Evolutionary conservation across 257 asterid species (phyloP), one percentile per base, ranked within the genome.

Genomic region (Gentiana macrophylla): DNA sequence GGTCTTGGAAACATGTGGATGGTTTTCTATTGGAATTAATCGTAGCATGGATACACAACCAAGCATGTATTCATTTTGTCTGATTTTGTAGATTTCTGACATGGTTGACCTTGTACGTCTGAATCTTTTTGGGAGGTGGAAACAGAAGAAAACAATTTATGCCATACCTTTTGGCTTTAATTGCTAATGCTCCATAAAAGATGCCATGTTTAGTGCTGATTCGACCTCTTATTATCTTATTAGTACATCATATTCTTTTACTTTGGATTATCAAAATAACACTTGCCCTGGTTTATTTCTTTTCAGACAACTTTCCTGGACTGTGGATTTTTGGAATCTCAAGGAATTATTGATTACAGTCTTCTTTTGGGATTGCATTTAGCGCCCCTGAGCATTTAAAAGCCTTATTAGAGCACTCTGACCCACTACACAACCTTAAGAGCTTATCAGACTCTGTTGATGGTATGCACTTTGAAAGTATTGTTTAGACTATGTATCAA

Each of bases 331-430:
- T 64, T 90, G 67, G 91, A 84, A 72, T 82, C 90, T 82, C 97
- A 90, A 58, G 72, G 74, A 12, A 86, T 90, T 68, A 84, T 90
- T 63, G 97, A 86, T 70, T 86, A 90, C 63, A 86, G 97, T 76
- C 97, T 90, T 73, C 86, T 90, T 46, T 63, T 90, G 75, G 97
- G 97, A 47, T 64, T 90, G 79, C 97, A 90, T 78, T 86, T 74
- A 78, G 94, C 74, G 98, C 97, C 59, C 97, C 97, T 51, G 97
- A 89, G 63, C 86, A 89, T 80, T 80, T 86, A 47, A 78, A 67
- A 56, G 70, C 88, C 44, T 70, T 82, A 24, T 62, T 77, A 67
- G 88, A 84, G 72, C 69, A 84, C 48, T 79, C 96, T 37, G 84
- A 78, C 63, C 67, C 92, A 5, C 65, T 56, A 61, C 68, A 73